phyloP scores from a whole-genome alignment of 2,329 filamentous ascomycete genomes.

The Diaporthe eres region DNA sequence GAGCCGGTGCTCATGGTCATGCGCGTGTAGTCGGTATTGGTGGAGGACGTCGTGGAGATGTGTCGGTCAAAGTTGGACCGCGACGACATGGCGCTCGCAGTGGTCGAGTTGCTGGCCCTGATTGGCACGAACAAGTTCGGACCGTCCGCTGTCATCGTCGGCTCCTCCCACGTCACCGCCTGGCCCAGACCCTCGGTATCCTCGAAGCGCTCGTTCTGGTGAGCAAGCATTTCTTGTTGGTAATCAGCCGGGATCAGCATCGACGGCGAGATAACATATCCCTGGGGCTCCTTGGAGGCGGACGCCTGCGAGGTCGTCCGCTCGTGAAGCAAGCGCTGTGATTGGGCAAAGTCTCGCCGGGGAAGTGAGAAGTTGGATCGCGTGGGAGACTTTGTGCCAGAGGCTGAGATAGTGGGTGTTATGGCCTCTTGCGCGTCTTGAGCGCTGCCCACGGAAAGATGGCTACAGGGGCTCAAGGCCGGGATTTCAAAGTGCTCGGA shows the following conservation, averaged over 20 bases:
- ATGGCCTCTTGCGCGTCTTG: constrained; percentile 58
- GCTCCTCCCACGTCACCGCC: constrained; percentile 51
- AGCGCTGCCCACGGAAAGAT: constrained; percentile 43
- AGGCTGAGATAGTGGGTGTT: constrained; percentile 57
- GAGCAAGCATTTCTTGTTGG: constrained; percentile 65
- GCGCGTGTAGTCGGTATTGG: constrained; percentile 67
- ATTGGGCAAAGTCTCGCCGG: constrained; percentile 51
- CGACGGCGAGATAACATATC: constrained; percentile 72
- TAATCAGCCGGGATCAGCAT: constrained; percentile 74
- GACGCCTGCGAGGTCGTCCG: constrained; percentile 63
- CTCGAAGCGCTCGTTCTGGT: constrained; percentile 52
- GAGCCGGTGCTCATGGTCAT: constrained; percentile 68
- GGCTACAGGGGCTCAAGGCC: constrained; percentile 64
- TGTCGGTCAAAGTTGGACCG: constrained; percentile 66
- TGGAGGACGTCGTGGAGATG: constrained; percentile 66
- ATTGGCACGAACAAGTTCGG: constrained; percentile 53
- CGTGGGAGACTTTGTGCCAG: constrained; percentile 55
- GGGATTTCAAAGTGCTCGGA: constrained; percentile 58
- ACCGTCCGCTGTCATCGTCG: constrained; percentile 52
- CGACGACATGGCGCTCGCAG: constrained; percentile 62
- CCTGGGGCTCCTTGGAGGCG: constrained; percentile 71
- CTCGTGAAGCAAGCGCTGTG: constrained; percentile 52
- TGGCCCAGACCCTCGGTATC: constrained; percentile 52
- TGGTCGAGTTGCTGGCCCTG: constrained; percentile 70
- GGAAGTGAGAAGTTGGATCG: constrained; percentile 68